Percentiles rank a stretch among this genome's conserved stretches.
These are phyloP conservation scores for Prunus fruticosa DNA, from an alignment of 306 rosid genomes.

Conservation along the genomic window DNA sequence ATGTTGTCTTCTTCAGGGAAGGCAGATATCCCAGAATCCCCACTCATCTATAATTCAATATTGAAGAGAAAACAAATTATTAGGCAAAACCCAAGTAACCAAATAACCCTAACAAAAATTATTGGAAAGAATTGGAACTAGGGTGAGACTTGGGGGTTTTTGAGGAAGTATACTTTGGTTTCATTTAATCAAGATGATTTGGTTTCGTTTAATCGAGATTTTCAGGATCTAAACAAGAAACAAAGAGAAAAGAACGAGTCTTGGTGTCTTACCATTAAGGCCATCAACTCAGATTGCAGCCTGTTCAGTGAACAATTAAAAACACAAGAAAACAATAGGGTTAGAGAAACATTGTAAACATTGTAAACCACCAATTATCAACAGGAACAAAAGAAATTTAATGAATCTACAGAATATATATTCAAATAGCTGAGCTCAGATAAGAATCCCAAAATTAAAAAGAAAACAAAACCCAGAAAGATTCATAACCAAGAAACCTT, in stretches of 20 bases:
- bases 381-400: background rate
- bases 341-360: too few species aligned
- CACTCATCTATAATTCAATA: slow-evolving; percentile 67
- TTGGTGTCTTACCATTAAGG: slow-evolving; percentile 65
- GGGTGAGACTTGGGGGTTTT: background rate
- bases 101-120: too few species aligned
- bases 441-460: too few species aligned
- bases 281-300: slow-evolving; percentile 95
- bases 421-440: too few species aligned
- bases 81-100: background rate
- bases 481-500: slow-evolving; percentile 5
- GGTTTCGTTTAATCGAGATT: background rate
- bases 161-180: too few species aligned
- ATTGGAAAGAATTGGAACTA: too few species aligned
- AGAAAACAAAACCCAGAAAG: background rate
- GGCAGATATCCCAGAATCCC: slow-evolving; percentile 84
- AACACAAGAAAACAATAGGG: slow-evolving; percentile 12
- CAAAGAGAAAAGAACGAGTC: background rate
- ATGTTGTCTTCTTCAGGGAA: slow-evolving; percentile 97
- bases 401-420: too few species aligned
- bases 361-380: background rate
- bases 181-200: background rate
- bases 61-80: background rate
- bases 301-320: slow-evolving; percentile 31
- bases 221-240: slow-evolving; percentile 7